Conservation (phyloP, 345 rosid genomes). For the Aquilaria sinensis region DNA sequence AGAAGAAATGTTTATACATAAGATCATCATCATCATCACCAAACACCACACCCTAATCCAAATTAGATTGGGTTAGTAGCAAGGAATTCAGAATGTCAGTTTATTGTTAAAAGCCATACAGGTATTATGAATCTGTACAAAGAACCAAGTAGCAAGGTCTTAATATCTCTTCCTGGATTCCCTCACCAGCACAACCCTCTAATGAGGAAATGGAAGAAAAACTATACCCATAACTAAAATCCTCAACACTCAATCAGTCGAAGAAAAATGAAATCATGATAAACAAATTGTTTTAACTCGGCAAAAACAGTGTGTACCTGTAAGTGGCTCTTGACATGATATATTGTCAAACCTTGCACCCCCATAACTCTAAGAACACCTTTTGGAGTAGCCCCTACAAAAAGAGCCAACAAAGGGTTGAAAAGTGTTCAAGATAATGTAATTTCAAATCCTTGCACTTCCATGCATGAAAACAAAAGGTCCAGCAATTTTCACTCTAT, state of each 20-base stretch:
- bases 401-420: slow-evolving; percentile 4
- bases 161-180: too few relatives aligned
- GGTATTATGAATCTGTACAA: too few relatives aligned
- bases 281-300: background rate
- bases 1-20: slow-evolving; percentile 2
- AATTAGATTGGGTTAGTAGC: too few relatives aligned
- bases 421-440: background rate
- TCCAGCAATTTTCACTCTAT: too few relatives aligned
- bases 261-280: slow-evolving; percentile 2
- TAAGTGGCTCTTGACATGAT: slow-evolving; percentile 97
- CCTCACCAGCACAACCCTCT: too few relatives aligned
- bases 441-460: background rate
- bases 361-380: slow-evolving; percentile 99
- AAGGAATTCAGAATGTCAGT: too few relatives aligned
- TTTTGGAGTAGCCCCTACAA: slow-evolving; percentile 93
- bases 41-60: background rate
- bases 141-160: too few relatives aligned
- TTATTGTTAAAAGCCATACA: too few relatives aligned
- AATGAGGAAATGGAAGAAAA: background rate
- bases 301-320: slow-evolving; percentile 42
- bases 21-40: too few relatives aligned
- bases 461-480: background rate
- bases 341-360: slow-evolving; percentile 92
- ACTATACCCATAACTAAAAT: background rate
- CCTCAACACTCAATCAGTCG: background rate